Conservation (phyloP, 495 filamentous ascomycete genomes). For the Xylaria nigripes region DNA sequence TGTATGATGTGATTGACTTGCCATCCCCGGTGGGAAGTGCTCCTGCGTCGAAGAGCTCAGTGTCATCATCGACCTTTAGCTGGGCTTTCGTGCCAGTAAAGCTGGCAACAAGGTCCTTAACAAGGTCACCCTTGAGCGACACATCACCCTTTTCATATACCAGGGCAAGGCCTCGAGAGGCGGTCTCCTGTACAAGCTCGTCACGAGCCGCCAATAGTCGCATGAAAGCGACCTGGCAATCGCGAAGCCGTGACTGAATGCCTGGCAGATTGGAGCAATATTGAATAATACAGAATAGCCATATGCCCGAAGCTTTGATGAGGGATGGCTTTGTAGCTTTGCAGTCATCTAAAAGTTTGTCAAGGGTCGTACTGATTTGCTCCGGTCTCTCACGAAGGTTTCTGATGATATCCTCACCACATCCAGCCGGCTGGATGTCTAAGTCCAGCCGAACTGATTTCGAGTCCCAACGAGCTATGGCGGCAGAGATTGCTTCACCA, state of each 20-base stretch:
- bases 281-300: slow-evolving; percentile 87
- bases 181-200: slow-evolving; percentile 89
- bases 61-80: slow-evolving; percentile 77
- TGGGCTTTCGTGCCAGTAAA: slow-evolving; percentile 71
- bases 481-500: slow-evolving; percentile 73
- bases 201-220: slow-evolving; percentile 80
- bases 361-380: slow-evolving; percentile 48
- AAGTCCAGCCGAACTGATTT: slow-evolving; percentile 42
- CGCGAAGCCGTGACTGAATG: slow-evolving; percentile 61
- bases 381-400: slow-evolving; percentile 30
- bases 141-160: slow-evolving; percentile 88
- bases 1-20: slow-evolving; percentile 84
- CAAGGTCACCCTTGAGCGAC: slow-evolving; percentile 68
- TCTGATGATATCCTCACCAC: slow-evolving; percentile 29
- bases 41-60: slow-evolving; percentile 89
- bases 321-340: slow-evolving; percentile 76
- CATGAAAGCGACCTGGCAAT: slow-evolving; percentile 83
- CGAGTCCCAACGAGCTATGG: slow-evolving; percentile 69
- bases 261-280: slow-evolving; percentile 70
- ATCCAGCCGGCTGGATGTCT: slow-evolving; percentile 33
- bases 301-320: slow-evolving; percentile 82
- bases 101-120: slow-evolving; percentile 74
- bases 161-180: slow-evolving; percentile 77
- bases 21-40: slow-evolving; percentile 86
- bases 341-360: slow-evolving; percentile 66